A percentile compares a stretch with the other conserved stretches of the same genome.
These are phyloP conservation scores for Malus hybrid DNA, from an alignment of 331 rosid genomes.

Conservation along the genomic window DNA sequence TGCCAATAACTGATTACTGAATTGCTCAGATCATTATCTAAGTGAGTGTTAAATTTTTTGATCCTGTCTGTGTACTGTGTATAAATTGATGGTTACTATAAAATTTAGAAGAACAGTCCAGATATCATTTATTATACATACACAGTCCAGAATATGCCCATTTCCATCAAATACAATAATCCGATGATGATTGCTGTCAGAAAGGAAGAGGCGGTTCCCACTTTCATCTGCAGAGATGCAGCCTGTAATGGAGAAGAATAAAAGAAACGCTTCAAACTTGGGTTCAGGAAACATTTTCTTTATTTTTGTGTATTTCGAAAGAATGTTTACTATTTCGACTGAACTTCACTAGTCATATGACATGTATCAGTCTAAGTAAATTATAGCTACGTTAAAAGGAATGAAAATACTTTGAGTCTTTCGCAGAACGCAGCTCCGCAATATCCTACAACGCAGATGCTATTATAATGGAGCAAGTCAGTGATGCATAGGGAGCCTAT, in stretches of 20 bases:
- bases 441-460: neutral
- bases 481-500: conserved; percentile 8
- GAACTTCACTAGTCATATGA: no score
- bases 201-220: conserved; percentile 63
- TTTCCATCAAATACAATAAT: conserved; percentile 54
- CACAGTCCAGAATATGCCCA: conserved; percentile 75
- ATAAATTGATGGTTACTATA: neutral
- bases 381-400: no score
- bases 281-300: neutral
- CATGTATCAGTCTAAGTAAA: no score
- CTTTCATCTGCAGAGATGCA: conserved; percentile 74
- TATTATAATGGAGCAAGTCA: neutral
- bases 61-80: neutral
- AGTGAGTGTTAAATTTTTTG: neutral
- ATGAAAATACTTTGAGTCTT: no score
- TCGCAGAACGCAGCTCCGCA: no score
- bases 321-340: neutral
- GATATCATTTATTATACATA: conserved; percentile 32
- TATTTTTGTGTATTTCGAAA: neutral
- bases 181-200: conserved; percentile 90
- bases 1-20: neutral
- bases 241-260: conserved; percentile 36
- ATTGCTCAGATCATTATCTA: neutral
- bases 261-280: neutral
- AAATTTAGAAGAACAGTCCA: neutral